Evolutionary conservation across 2,329 filamentous ascomycete species (phyloP).

Genomic region (Ascochyta koolunga): DNA sequence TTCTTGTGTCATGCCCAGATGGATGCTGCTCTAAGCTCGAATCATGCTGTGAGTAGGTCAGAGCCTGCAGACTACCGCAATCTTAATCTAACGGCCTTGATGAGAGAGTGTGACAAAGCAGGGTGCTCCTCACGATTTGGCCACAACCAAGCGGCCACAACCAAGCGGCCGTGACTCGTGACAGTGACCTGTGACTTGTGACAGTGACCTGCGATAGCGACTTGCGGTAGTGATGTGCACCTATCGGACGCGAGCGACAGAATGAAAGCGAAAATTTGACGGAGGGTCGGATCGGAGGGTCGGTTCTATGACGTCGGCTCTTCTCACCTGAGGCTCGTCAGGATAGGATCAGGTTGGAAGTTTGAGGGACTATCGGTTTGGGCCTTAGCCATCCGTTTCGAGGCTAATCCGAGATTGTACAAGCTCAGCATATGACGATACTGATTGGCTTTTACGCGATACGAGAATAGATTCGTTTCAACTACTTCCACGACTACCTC

Average conservation of each 20-base stretch:
- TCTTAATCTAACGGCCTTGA: not conserved
- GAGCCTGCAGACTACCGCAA: not conserved
- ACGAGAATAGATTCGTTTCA: constrained; percentile 29
- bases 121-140: not conserved
- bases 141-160: not conserved
- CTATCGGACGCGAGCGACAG: not conserved
- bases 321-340: constrained; percentile 23
- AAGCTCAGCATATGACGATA: constrained; percentile 1
- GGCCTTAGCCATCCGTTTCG: constrained; percentile 17
- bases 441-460: constrained; percentile 16
- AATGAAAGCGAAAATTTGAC: not conserved
- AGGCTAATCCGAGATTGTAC: constrained; percentile 4
- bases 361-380: not conserved
- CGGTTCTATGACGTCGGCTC: constrained; percentile 34
- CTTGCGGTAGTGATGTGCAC: not conserved
- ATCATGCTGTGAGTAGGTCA: not conserved
- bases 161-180: not conserved
- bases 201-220: too few species aligned
- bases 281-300: constrained; percentile 17
- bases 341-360: constrained; percentile 7
- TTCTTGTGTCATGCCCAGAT: not conserved
- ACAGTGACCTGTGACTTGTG: not conserved
- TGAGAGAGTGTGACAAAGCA: not conserved
- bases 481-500: constrained; percentile 18
- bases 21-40: not conserved